phyloP scores from a whole-genome alignment of 305 asterid genomes.

The Rubia balearica region DNA sequence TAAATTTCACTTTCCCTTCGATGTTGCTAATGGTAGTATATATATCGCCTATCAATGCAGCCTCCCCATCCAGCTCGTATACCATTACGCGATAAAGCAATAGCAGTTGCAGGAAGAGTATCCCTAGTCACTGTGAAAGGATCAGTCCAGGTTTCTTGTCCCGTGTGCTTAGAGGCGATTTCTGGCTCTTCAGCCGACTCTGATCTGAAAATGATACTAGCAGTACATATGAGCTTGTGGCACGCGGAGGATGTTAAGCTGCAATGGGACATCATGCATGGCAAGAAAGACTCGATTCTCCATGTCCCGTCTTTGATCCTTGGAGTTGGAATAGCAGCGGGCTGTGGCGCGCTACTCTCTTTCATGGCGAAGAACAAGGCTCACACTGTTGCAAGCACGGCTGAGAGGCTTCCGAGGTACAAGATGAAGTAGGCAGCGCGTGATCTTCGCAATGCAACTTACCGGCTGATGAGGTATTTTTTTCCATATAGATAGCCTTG shows the following conservation, averaged over 20 bases:
- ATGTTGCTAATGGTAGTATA: neutral
- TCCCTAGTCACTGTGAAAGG: constrained; percentile 33
- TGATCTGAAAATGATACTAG: constrained; percentile 57
- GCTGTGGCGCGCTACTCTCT: constrained; percentile 45
- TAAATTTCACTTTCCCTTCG: neutral
- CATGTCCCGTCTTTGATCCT: constrained; percentile 58
- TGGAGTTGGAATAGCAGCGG: constrained; percentile 63
- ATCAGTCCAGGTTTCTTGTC: constrained; percentile 56
- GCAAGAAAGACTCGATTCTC: constrained; percentile 29
- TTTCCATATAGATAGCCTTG: too few relatives aligned
- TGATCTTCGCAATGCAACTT: neutral
- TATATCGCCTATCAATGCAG: constrained; percentile 21
- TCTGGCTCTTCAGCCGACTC: constrained; percentile 21
- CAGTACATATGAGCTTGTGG: constrained; percentile 80
- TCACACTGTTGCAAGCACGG: constrained; percentile 20
- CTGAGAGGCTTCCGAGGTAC: constrained; percentile 24
- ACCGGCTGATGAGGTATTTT: neutral
- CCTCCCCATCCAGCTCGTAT: constrained; percentile 26
- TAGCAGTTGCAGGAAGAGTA: constrained; percentile 66
- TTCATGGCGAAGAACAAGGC: constrained; percentile 34
- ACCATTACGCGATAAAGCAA: constrained; percentile 59
- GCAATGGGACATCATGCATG: constrained; percentile 76
- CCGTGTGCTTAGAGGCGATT: constrained; percentile 49
- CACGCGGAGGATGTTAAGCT: constrained; percentile 70
- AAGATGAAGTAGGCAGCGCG: constrained; percentile 10